A percentile compares a stretch with the other conserved stretches of the same genome.
phyloP scores from a whole-genome alignment of 192 early-diverging fungal species.

The Podila epicladia region DNA sequence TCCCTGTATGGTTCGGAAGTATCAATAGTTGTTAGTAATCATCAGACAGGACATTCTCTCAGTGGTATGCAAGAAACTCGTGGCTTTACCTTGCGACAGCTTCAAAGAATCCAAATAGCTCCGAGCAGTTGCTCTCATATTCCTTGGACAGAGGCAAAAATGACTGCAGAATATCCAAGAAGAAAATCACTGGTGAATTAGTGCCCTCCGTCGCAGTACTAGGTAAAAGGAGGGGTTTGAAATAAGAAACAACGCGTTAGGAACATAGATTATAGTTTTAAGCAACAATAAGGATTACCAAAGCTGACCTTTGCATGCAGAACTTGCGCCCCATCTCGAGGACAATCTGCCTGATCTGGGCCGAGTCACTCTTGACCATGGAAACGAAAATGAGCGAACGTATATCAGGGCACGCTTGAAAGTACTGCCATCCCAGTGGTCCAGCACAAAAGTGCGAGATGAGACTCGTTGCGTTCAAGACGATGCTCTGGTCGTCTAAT shows the following conservation, averaged over 20 bases:
- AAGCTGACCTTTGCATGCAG: constrained; percentile 17
- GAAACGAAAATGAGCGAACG: constrained; percentile 41
- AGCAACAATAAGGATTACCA: not conserved
- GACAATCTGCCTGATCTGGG: constrained; percentile 39
- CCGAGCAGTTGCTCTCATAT: constrained; percentile 42
- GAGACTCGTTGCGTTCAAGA: constrained; percentile 40
- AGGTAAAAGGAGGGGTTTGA: not conserved
- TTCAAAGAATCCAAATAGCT: constrained; percentile 46
- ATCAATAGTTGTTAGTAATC: not conserved
- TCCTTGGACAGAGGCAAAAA: constrained; percentile 41
- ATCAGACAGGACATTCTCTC: too few species aligned
- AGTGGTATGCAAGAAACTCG: not conserved
- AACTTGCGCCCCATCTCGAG: constrained; percentile 44
- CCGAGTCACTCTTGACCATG: constrained; percentile 49
- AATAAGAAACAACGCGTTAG: too few species aligned
- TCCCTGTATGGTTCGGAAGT: constrained; percentile 10
- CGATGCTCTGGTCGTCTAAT: constrained; percentile 45
- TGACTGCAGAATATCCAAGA: constrained; percentile 41
- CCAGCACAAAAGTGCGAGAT: constrained; percentile 44
- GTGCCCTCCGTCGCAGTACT: not conserved
- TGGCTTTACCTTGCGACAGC: constrained; percentile 23
- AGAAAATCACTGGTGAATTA: constrained; percentile 34
- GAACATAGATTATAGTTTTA: too few species aligned
- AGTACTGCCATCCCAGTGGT: constrained; percentile 33
- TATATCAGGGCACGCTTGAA: constrained; percentile 32